These are phyloP conservation scores for Chaetomiaceae sp. DNA, from an alignment of 2,329 filamentous ascomycete species.

Conservation along the genomic window DNA sequence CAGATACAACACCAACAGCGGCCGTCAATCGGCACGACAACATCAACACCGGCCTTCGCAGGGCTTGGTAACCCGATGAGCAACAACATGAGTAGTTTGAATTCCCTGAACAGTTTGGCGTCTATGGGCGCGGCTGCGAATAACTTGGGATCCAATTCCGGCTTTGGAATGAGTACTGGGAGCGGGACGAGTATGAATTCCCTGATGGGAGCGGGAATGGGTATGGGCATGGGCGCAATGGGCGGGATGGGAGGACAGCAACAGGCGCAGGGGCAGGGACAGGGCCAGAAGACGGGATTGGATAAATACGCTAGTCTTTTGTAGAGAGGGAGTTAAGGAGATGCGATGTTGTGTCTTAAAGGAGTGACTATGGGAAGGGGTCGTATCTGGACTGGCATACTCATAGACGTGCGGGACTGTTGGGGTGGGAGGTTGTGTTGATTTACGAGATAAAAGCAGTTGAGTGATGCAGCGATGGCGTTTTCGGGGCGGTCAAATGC, in stretches of 20 bases:
- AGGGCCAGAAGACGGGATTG: conserved; percentile 45
- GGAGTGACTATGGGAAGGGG: too few relatives aligned
- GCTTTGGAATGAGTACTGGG: conserved; percentile 13
- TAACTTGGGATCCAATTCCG: background rate
- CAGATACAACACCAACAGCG: conserved; percentile 16
- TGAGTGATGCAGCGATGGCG: too few relatives aligned
- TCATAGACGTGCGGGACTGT: too few relatives aligned
- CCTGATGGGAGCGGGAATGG: conserved; percentile 11
- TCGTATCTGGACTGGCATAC: too few relatives aligned
- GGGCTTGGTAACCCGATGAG: conserved; percentile 25
- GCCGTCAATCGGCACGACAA: conserved; percentile 18
- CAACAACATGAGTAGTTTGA: conserved; percentile 24
- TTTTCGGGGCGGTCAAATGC: too few relatives aligned
- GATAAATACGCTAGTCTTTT: conserved; percentile 64
- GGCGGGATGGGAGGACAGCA: conserved; percentile 22
- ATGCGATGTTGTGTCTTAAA: background rate
- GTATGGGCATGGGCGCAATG: conserved; percentile 13
- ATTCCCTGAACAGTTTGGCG: conserved; percentile 16
- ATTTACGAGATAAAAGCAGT: too few relatives aligned
- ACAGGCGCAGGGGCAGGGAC: conserved; percentile 26
- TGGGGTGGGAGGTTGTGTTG: too few relatives aligned
- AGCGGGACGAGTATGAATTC: background rate
- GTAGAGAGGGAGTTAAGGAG: conserved; percentile 26
- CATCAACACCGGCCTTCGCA: conserved; percentile 21
- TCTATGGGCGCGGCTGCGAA: conserved; percentile 9